Base-by-base conservation (phyloP, 306 rosid genomes). In the Vigna trinervia region DNA sequence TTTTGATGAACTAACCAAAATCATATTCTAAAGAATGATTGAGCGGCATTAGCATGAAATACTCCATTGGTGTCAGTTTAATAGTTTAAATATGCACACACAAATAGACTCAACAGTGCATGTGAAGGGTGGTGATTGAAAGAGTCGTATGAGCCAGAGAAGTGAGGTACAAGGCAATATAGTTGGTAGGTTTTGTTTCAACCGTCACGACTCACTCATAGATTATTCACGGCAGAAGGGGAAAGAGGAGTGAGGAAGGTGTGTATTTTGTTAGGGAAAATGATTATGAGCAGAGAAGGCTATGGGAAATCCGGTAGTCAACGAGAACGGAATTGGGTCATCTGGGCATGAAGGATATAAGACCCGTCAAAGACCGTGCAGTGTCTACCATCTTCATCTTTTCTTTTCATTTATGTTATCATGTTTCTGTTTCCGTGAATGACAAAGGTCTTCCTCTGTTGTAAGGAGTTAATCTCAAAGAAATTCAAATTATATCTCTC, bases 401-500 rank as follows among this genome's bases (percentile, higher is more conserved):
- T 74, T 12, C 36, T 30, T 60, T 74, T 74, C 48, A 66, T 66
- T 41, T 66, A 6, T 66, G 53, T 22, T 65, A 10, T 28, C 19
- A 14, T 65, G 23, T 67, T 67, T 67, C 54, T 45, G 56, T 68
- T 68, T 11, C 11, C 4, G 53, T 13, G 15, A 72, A 56, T 1
- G 26, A 57, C 69, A 41, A 56, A 73, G 69, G 20, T 28, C 57
- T 59, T 57, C 7, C 78, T 15, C 57, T 74, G 17, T 22, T 26
- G 38, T 67, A 12, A 67, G 56, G 41, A 68, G 58, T 26, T 74
- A 45, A 60, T 45, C 70, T 43, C 48, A 14, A 36, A 59, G 58
- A 75, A 75, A 75, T 75, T 38, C 63, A 63, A 48, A 46, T 34
- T 75, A 12, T 58, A 38, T 58, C 8, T 28, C 39, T 0, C 52